A percentile compares a stretch with the other conserved stretches of the same genome.
Evolutionary conservation across 768 basidiomycete species (phyloP).

Genomic region (Guyanaporus albipodus): DNA sequence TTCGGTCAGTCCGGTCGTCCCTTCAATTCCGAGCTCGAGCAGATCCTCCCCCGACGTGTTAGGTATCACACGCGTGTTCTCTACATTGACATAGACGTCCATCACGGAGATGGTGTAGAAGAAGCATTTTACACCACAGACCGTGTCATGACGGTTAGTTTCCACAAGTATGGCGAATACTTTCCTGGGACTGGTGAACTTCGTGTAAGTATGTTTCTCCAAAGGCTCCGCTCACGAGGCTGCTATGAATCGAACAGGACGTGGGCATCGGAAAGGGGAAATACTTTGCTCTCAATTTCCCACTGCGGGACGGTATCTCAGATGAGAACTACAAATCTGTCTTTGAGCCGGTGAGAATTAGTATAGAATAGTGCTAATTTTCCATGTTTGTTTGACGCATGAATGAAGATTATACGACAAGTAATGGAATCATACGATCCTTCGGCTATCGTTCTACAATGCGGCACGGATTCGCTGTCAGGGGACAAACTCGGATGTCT

Average conservation of each 20-base stretch:
- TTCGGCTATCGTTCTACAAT: conserved; percentile 93
- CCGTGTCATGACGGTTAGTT: conserved; percentile 96
- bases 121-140: conserved; percentile 99
- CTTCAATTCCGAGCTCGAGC: neutral
- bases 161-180: conserved; percentile 99
- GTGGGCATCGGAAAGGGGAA: conserved; percentile 93
- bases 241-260: conserved; percentile 49
- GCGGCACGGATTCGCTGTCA: conserved; percentile 94
- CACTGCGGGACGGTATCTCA: conserved; percentile 89
- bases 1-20: conserved; percentile 50
- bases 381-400: neutral
- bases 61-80: conserved; percentile 93
- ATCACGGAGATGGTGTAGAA: conserved; percentile 98
- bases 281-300: conserved; percentile 92
- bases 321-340: conserved; percentile 94
- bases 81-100: conserved; percentile 98
- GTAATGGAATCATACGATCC: conserved; percentile 96
- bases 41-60: neutral
- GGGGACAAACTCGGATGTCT: conserved; percentile 96
- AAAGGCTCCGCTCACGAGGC: conserved; percentile 1
- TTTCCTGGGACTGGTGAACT: conserved; percentile 99
- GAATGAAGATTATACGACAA: conserved; percentile 90
- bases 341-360: conserved; percentile 80
- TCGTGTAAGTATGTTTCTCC: conserved; percentile 48
- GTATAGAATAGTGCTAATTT: neutral